Base-by-base conservation (phyloP, 2,329 filamentous ascomycete species). In the Neocatenulostroma microsporum region DNA sequence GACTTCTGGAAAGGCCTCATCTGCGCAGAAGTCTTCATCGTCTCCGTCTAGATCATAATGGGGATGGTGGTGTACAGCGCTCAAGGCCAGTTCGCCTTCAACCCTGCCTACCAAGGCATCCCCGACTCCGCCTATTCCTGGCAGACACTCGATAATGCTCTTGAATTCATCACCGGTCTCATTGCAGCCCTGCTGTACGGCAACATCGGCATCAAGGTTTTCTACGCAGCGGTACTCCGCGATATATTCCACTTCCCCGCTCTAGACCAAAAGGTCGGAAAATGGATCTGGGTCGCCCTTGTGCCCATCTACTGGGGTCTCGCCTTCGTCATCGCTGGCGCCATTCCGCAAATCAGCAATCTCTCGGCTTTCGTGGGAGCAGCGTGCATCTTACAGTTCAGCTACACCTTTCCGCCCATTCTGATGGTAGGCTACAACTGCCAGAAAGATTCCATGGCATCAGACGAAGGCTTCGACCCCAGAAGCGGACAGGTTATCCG, bases 301-400 rank as follows among this genome's bases (percentile, higher is more conserved):
- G 67, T 74, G 2, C 74, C 74, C 0, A 45, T 74, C 3, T 79
- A 76, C 57, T 78, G 75, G 75, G 54, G 54, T 6, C 41, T 73
- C 5, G 75, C 74, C 3, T 78, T 76, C 45, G 49, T 73, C 15
- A 54, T 78, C 32, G 69, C 65, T 2, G 69, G 69, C 5, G 66
- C 68, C 1, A 68, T 78, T 15, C 74, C 74, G 18, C 63, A 74
- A 42, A 41, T 52, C 29, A 32, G 20, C 13, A 41, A 47, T 26
- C 39, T 61, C 3, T 42, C 42, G 14, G 63, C 64, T 2, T 60
- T 77, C 32, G 66, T 76, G 15, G 68, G 66, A 3, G 72, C 72
- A 2, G 56, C 73, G 1, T 73, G 68, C 46, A 72, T 76, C 37
- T 51, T 77, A 34, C 69, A 74, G 40, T 76, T 78, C 54, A 72